Base-by-base conservation (phyloP, 1,284 basidiomycete species). In the Limonomyces culmigenus region DNA sequence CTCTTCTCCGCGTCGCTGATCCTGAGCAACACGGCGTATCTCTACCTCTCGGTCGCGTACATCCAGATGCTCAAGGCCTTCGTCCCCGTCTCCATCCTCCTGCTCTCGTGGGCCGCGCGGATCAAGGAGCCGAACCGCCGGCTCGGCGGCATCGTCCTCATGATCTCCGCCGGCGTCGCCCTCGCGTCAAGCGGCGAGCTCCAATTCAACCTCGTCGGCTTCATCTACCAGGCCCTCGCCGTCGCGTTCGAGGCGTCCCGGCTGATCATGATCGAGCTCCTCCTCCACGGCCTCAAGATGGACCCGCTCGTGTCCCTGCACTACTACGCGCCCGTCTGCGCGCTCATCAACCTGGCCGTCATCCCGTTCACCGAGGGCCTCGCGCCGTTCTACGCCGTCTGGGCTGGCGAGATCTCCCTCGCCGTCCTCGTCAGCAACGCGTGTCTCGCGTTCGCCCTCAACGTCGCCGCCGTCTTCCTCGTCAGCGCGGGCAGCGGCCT, bases 61-160 rank as follows among this genome's bases (percentile, higher is more conserved):
- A 95, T 96, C 46, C 92, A 96, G 55, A 97, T 97, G 92, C 79
- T 96, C 61, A 95, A 95, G 74, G 93, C 92, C 5, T 97, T 97
- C 62, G 86, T 71, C n/a, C 89, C 92, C 0, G 92, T 96, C 12
- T 87, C 91, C 1, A 95, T 97, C 47, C 72, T 97, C 21, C 70
- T 97, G 45, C 92, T 96, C 50, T 92, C 89, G 5, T 96, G 92
- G 68, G 66, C 72, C 1, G 86, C 83, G 65, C 78, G 80, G 44
- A 76, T 92, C 42, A 80, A 89, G 53, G 88, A 95, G 42, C 86
- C 91, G 4, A 89, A 70, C 55, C 70, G 70, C 46, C 78, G 73
- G 45, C 69, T 95, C 4, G 74, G 72, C 4, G 49, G 78, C 39
- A 95, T 97, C 43, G 84, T 96, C n/a, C 58, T 72, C 47, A 81